Evolutionary conservation across 768 basidiomycete species (phyloP), one percentile per base, ranked within the genome.

Genomic region (Boletellus ananiceps): DNA sequence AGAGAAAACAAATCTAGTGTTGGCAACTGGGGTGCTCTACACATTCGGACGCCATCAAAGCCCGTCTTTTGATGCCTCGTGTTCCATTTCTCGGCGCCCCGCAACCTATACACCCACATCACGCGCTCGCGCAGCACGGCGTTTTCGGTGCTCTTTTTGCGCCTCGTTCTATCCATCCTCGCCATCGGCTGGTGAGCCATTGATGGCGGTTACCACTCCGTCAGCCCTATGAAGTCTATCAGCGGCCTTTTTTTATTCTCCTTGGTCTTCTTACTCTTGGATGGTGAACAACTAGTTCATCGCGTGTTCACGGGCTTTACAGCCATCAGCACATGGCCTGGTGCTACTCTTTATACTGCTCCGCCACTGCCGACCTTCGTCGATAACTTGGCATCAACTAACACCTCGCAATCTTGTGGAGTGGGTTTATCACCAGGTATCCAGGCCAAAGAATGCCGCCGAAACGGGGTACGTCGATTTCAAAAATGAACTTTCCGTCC

Each of bases 1-100:
- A 49, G 8, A 37, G 11, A 16, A 42, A 41, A 32, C 6, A 16
- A 27, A 23, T 25, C 25, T 12, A 40, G 5, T 25, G 23, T n/a
- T 16, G 39, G 16, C 18, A 46, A 11, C 29, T 35, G 21, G 40
- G 31, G 9, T 36, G 12, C 33, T 14, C 12, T 21, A 19, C 35
- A 3, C 43, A 7, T 42, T 27, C 14, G 5, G 34, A 31, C 38
- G 27, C 33, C 44, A 40, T 56, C 48, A 50, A n/a, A 44, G 36
- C 15, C 40, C 8, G 15, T 19, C 9, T 3, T 19, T 4, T 44
- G 51, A 55, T 58, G 31, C 25, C n/a, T 42, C 36, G 18, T 8
- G 19, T 39, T 33, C 31, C 47, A 40, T 33, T n/a, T 12, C 25
- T 31, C 32, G 29, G 40, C 52, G 36, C 25, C 29, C 18, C 15